A percentile compares a stretch with the other conserved stretches of the same genome.
Conservation (phyloP, 495 filamentous ascomycete species). For the Pyronema omphalodes region DNA sequence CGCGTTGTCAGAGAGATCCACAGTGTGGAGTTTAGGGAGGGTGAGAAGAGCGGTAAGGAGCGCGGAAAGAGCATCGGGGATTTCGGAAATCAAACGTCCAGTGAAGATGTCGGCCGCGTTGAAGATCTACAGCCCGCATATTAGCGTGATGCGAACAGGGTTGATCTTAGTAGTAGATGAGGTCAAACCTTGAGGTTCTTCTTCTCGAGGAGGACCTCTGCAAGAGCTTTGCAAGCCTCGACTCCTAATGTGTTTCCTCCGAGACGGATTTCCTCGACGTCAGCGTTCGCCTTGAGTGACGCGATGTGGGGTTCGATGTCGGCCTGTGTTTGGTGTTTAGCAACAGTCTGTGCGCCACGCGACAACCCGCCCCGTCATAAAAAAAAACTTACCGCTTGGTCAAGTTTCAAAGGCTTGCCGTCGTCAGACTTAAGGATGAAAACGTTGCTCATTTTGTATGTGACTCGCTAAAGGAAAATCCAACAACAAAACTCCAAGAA, state of each 20-base stretch:
- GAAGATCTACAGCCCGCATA: conserved; percentile 36
- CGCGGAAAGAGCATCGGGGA: conserved; percentile 68
- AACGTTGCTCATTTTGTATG: conserved; percentile 28
- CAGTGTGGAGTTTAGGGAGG: conserved; percentile 63
- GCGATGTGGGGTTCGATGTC: conserved; percentile 76
- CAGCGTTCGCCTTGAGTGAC: conserved; percentile 45
- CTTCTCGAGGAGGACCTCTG: conserved; percentile 58
- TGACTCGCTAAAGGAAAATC: not conserved
- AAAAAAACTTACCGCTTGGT: conserved; percentile 37
- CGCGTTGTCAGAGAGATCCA: conserved; percentile 94
- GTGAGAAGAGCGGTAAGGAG: conserved; percentile 74
- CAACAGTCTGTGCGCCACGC: not conserved
- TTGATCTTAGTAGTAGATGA: not conserved
- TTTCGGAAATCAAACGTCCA: conserved; percentile 78
- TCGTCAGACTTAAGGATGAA: conserved; percentile 54
- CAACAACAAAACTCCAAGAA: not conserved
- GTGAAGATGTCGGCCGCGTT: conserved; percentile 97
- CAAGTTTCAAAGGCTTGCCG: conserved; percentile 76
- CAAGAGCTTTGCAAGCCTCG: conserved; percentile 66
- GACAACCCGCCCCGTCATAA: not conserved
- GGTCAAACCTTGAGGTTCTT: conserved; percentile 48
- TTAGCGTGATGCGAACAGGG: conserved; percentile 1
- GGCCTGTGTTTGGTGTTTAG: conserved; percentile 22
- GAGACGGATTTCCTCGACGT: conserved; percentile 67
- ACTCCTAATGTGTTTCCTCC: conserved; percentile 83